phyloP scores from a whole-genome alignment of 768 basidiomycete genomes.

The Calocybe gangraenosa region DNA sequence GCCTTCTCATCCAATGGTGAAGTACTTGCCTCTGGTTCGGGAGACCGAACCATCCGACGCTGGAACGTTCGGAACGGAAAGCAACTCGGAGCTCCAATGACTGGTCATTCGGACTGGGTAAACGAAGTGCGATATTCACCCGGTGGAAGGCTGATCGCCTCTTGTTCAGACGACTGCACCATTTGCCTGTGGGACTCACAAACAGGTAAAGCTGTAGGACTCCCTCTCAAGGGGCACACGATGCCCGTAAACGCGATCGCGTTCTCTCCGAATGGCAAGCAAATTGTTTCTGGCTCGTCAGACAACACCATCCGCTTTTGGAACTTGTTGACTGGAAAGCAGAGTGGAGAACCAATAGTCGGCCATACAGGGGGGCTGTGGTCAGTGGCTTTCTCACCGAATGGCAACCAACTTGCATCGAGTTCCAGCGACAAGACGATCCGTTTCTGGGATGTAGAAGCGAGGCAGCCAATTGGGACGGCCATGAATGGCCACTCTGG shows the following conservation, averaged over 20 bases:
- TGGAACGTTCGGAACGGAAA: neutral
- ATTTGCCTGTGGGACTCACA: neutral
- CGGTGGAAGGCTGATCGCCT: neutral
- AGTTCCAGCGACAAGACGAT: neutral
- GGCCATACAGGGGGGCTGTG: neutral
- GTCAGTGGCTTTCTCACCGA: neutral
- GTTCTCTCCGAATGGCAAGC: neutral
- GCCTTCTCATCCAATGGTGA: constrained; percentile 14
- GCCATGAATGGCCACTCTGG: no score
- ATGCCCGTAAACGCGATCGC: neutral
- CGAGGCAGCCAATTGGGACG: no score
- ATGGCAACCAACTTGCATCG: neutral
- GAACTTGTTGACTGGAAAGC: neutral
- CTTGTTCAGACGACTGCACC: neutral
- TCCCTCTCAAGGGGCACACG: no score
- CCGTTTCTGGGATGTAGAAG: neutral
- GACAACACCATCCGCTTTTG: neutral
- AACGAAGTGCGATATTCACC: neutral
- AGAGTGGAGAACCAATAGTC: neutral
- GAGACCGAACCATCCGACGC: neutral
- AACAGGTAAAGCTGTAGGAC: no score
- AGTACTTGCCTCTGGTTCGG: neutral
- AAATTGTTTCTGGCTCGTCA: neutral
- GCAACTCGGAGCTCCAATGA: neutral
- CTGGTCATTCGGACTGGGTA: neutral